Evolutionary conservation across 106 monocot species (phyloP), one percentile per base, ranked within the genome.

Genomic region (Cymbidium sinense): DNA sequence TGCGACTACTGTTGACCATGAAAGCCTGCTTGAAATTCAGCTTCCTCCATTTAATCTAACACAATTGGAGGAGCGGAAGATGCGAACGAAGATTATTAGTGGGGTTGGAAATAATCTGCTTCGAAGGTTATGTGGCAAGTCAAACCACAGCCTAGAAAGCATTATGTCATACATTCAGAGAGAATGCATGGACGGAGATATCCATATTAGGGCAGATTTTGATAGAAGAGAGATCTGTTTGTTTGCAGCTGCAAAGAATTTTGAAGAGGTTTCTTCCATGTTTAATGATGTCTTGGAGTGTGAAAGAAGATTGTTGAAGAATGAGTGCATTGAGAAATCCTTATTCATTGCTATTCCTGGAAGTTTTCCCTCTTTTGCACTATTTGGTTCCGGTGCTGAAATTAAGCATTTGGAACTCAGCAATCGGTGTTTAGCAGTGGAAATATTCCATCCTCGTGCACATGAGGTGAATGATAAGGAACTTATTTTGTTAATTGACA

Each of bases 361-460:
- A 83, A 64, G 43, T 76, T 85, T 77, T 55, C 75, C 91, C 0
- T 58, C 86, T 43, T 12, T 82, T 75, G 99, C 90, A 43, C 74
- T 99, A 36, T 89, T 95, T 79, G 99, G 99, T 13, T 81, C 92
- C n/a, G 99, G 99, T 87, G 99, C 86, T 79, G 87, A 85, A 82
- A 99, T 99, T 78, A 94, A 88, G 80, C 95, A 99, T 87, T 88
- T 99, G 34, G 99, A 99, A 78, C 90, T 99, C 31, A 85, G 84
- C 4, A 91, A 86, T n/a, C 82, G 87, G 47, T 86, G 72, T 80
- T 78, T 99, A 36, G 82, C 92, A 17, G 87, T 93, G 9, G 95
- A 95, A 77, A 79, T 99, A 73, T 87, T 77, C 31, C 95, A 95
- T 89, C 87, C 77, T 70, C 77, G 79, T 79, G 88, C 86, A 74